Evolutionary conservation across 2,329 filamentous ascomycete genomes (phyloP).

Genomic region (Penicillium vulpinum): DNA sequence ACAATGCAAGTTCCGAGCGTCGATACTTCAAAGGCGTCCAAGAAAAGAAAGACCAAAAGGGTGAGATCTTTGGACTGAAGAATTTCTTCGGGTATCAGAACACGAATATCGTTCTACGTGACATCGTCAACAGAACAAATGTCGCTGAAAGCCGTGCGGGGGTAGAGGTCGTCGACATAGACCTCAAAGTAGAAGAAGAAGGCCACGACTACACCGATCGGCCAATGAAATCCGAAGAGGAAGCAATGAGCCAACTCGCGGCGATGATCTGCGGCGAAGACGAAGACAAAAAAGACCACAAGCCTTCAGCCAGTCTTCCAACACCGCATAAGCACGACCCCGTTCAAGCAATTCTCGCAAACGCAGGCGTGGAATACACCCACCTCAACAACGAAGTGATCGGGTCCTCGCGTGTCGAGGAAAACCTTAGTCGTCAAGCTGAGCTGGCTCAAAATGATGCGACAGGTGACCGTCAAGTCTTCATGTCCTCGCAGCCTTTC

Average conservation of each 20-base stretch:
- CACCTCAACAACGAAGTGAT: constrained; percentile 96
- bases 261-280: constrained; percentile 53
- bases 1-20: constrained; percentile 86
- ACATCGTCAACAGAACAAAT: constrained; percentile 98
- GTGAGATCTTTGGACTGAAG: constrained; percentile 86
- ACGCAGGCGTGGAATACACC: constrained; percentile 88
- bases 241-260: constrained; percentile 72
- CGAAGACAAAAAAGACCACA: constrained; percentile 23
- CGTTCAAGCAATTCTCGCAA: constrained; percentile 82
- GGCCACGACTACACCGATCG: constrained; percentile 52
- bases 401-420: constrained; percentile 88
- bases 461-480: constrained; percentile 37
- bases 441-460: constrained; percentile 47
- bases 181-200: constrained; percentile 62
- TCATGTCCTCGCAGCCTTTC: constrained; percentile 26
- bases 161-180: constrained; percentile 74
- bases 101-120: constrained; percentile 77
- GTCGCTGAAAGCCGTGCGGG: constrained; percentile 89
- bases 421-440: constrained; percentile 74
- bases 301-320: constrained; percentile 15
- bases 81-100: constrained; percentile 85
- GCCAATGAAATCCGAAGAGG: constrained; percentile 57
- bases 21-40: constrained; percentile 96
- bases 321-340: constrained; percentile 63
- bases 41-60: constrained; percentile 75